phyloP scores from a whole-genome alignment of 2,329 filamentous ascomycete genomes.

The Emergomyces orientalis region DNA sequence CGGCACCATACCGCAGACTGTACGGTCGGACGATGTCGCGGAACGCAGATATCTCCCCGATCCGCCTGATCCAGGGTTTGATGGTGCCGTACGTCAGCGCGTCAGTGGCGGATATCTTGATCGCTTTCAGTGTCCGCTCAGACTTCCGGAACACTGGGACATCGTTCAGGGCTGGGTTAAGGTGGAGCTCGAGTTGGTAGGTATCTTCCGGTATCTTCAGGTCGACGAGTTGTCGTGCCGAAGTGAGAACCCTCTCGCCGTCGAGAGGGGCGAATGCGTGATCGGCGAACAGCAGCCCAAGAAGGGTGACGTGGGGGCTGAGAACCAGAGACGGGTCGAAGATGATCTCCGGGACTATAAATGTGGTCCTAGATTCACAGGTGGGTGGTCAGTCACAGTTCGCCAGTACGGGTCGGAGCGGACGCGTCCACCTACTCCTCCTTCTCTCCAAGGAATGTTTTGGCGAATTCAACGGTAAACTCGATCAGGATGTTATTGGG shows the following conservation, averaged over 20 bases:
- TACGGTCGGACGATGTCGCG: not conserved
- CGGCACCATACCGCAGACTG: not conserved
- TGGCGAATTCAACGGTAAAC: conserved; percentile 7
- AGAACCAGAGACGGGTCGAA: not conserved
- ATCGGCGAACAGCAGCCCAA: not conserved
- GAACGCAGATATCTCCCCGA: not conserved
- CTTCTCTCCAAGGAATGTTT: conserved; percentile 8
- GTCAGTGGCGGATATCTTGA: not conserved
- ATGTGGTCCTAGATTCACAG: not conserved
- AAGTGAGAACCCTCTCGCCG: not conserved
- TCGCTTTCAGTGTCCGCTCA: not conserved
- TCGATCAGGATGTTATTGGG: conserved; percentile 5
- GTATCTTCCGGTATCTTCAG: not conserved
- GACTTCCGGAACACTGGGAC: not conserved
- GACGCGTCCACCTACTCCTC: conserved; percentile 3
- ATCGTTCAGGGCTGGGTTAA: not conserved
- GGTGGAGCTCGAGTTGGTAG: not conserved
- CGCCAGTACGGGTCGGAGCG: not conserved
- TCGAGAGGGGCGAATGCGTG: not conserved
- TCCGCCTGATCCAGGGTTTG: not conserved
- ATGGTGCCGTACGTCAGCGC: not conserved
- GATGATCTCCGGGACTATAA: not conserved
- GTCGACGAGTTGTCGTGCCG: not conserved
- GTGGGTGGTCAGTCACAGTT: not conserved
- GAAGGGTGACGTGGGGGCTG: not conserved